Evolutionary conservation across 768 basidiomycete species (phyloP).

Genomic region (Tulasnella sp.): DNA sequence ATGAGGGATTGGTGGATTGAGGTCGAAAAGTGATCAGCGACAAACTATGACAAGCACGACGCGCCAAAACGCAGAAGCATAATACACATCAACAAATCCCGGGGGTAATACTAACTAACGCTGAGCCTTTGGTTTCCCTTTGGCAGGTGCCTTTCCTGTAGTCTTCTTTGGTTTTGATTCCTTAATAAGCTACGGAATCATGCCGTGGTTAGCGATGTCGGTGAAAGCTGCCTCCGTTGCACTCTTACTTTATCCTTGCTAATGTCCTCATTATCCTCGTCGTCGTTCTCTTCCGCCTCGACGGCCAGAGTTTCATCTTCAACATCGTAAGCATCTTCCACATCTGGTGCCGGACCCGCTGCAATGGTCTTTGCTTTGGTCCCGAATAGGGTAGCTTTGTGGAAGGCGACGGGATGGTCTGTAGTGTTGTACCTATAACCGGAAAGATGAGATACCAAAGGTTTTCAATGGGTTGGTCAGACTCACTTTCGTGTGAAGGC

Average conservation of each 20-base stretch:
- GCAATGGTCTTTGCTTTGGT: conserved; percentile 63
- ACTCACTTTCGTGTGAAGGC: conserved; percentile 74
- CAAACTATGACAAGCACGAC: not conserved
- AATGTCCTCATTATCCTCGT: conserved; percentile 26
- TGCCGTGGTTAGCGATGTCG: not conserved
- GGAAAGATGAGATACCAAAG: not conserved
- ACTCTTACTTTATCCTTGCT: conserved; percentile 23
- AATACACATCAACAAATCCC: not conserved
- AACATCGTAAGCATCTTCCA: conserved; percentile 85
- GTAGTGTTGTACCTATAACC: conserved; percentile 63
- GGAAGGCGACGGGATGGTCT: conserved; percentile 92
- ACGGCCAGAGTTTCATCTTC: conserved; percentile 24
- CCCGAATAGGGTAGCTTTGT: conserved; percentile 73
- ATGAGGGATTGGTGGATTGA: not conserved
- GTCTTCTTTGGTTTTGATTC: conserved; percentile 11
- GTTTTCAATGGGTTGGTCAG: not conserved
- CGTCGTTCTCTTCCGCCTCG: conserved; percentile 40
- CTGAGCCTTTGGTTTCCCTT: conserved; percentile 1
- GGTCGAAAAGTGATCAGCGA: not conserved
- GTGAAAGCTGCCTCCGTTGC: not conserved
- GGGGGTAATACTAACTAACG: not conserved
- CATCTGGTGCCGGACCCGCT: conserved; percentile 65
- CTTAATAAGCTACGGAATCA: conserved; percentile 1
- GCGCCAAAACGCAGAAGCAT: not conserved
- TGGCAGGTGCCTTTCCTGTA: not conserved